Evolutionary conservation across 2,329 filamentous ascomycete genomes (phyloP), one percentile per base, ranked within the genome.

Genomic region (Ophiostoma sp.): DNA sequence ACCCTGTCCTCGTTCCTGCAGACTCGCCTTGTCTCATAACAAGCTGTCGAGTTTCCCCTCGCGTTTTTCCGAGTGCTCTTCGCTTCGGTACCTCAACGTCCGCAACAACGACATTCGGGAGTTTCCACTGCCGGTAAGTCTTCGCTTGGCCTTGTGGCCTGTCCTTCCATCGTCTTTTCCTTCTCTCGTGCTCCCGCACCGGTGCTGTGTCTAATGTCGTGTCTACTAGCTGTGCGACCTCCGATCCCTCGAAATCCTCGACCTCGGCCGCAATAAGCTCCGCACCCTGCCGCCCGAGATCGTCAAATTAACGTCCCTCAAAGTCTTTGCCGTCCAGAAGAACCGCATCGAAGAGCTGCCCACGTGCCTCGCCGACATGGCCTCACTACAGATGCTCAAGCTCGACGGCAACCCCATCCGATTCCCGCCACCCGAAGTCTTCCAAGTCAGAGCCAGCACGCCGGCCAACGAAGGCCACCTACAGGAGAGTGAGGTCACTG

Each of bases 231-330:
- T 98, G 69, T 93, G 94, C 76, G 88, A 93, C 77, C 84, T 98
- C 71, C 89, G 87, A 66, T 90, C 92, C 45, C 85, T 98, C 68
- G 93, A 98, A 79, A 97, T 97, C 69, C 85, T 98, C 70, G 94
- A 98, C 79, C 84, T 98, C 67, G 93, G 93, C 76, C 87, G 91
- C 74, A 98, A 98, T 76, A 92, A 90, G 76, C 87, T 98, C 70
- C 86, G 85, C 64, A 81, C 85, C 9, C 84, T 98, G 1, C 93
- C 94, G 0, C 86, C 89, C 64, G 90, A 93, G 67, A 91, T 97
- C 71, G 86, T 85, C 70, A 92, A 88, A 75, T 82, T 98, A 74
- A 89, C 88, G 5, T 96, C 92, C 1, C 81, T 98, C 72, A 96
- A 96, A 75, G 93, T 97, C 16, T 82, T 98, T 67, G 93, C 93